Conservation (phyloP, 2,329 filamentous ascomycete genomes). For the Anthostomella pinea region DNA sequence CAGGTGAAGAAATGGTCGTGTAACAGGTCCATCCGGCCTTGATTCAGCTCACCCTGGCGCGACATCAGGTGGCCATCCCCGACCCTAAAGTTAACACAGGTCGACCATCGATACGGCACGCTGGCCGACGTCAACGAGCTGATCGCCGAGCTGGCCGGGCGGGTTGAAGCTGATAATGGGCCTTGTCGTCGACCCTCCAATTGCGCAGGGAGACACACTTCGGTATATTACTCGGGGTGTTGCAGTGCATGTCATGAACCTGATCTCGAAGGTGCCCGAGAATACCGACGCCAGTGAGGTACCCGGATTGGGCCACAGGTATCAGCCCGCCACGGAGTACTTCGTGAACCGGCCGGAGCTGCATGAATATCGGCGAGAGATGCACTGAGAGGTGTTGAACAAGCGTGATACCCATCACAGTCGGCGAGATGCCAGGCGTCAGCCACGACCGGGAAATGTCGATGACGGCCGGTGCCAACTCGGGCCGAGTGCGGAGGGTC, state of each 20-base stretch:
- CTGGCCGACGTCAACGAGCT: too few species aligned
- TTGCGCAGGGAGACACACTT: too few species aligned
- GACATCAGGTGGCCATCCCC: too few species aligned
- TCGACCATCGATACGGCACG: too few species aligned
- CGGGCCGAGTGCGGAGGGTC: slow-evolving; percentile 65
- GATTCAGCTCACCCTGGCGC: too few species aligned
- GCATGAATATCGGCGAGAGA: slow-evolving; percentile 65
- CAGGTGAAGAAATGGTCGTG: too few species aligned
- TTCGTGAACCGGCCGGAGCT: slow-evolving; percentile 68
- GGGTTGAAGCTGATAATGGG: too few species aligned
- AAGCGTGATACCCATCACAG: slow-evolving; percentile 66
- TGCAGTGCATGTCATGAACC: slow-evolving; percentile 65
- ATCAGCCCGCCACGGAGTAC: slow-evolving; percentile 52
- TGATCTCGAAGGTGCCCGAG: slow-evolving; percentile 65
- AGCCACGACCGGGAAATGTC: slow-evolving; percentile 57
- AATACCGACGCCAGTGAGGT: too few species aligned
- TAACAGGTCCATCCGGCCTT: too few species aligned
- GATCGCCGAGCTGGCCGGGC: too few species aligned
- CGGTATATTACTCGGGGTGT: too few species aligned
- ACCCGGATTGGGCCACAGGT: slow-evolving; percentile 48
- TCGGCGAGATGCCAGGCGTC: slow-evolving; percentile 66
- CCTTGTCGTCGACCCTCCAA: not conserved
- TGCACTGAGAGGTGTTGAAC: slow-evolving; percentile 56
- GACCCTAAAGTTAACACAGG: too few species aligned
- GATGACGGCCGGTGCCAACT: slow-evolving; percentile 55